phyloP scores from a whole-genome alignment of 345 rosid genomes.

The Ceriops zippeliana region DNA sequence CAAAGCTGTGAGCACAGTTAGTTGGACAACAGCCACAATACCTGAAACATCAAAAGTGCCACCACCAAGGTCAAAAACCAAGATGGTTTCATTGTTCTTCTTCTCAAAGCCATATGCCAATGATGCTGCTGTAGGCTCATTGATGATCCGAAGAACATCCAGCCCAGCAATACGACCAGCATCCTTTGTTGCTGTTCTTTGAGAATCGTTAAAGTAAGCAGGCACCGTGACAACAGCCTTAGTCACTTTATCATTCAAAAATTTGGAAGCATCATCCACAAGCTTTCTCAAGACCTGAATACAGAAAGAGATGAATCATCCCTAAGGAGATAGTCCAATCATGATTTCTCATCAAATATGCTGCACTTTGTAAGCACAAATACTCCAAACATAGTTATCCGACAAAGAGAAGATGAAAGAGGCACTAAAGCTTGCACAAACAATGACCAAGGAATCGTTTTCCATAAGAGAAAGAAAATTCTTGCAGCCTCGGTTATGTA shows the following conservation, averaged over 20 bases:
- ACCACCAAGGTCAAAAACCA: constrained; percentile 98
- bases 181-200: constrained; percentile 91
- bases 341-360: too few species aligned
- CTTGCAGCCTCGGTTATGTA: too few species aligned
- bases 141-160: constrained; percentile 69
- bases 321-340: too few species aligned
- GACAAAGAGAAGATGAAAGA: too few species aligned
- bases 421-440: too few species aligned
- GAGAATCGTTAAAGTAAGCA: constrained; percentile 36
- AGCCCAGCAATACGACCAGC: constrained; percentile 49
- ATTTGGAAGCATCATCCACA: constrained; percentile 81
- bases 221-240: constrained; percentile 36
- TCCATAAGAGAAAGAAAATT: too few species aligned
- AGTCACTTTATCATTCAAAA: constrained; percentile 31
- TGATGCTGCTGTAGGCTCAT: constrained; percentile 96
- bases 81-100: constrained; percentile 86
- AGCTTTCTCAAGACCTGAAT: constrained; percentile 37
- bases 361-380: too few species aligned
- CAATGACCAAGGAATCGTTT: too few species aligned
- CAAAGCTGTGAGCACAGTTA: not conserved
- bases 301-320: too few species aligned
- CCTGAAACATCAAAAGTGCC: constrained; percentile 99
- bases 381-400: too few species aligned
- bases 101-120: constrained; percentile 96
- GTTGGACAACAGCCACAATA: constrained; percentile 11